Percentiles rank a stretch among this genome's conserved stretches.
Evolutionary conservation across 1,139 yeast genomes (phyloP).

Genomic region (Suhomyces ambrosiae): DNA sequence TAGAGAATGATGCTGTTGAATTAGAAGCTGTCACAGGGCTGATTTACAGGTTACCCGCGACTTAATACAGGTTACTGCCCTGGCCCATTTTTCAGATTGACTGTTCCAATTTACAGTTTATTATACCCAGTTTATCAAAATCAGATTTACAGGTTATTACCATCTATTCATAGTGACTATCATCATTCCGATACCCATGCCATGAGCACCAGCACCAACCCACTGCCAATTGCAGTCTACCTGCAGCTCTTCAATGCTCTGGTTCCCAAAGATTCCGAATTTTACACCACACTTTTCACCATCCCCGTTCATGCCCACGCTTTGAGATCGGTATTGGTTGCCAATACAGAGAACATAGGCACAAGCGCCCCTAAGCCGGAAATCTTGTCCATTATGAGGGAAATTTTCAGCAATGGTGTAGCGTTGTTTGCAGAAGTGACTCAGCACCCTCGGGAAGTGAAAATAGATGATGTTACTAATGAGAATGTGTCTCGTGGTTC

Average conservation of each 20-base stretch:
- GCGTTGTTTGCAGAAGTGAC: constrained; percentile 23
- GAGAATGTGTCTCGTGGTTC: not conserved
- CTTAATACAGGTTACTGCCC: no score
- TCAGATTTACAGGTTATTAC: not conserved
- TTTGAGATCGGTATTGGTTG: constrained; percentile 25
- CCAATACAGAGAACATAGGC: constrained; percentile 23
- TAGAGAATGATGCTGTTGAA: no score
- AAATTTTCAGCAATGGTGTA: constrained; percentile 26
- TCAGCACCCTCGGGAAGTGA: constrained; percentile 15
- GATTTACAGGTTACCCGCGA: no score
- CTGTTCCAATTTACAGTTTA: no score
- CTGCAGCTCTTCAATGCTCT: constrained; percentile 27
- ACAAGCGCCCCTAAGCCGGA: constrained; percentile 10
- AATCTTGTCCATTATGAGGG: constrained; percentile 19
- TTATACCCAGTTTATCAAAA: not conserved
- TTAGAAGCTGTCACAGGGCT: no score
- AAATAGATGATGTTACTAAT: no score
- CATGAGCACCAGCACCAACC: constrained; percentile 1
- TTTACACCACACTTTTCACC: constrained; percentile 28
- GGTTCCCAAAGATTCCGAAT: constrained; percentile 24
- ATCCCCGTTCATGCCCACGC: constrained; percentile 31
- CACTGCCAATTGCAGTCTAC: constrained; percentile 25
- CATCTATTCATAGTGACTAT: no score
- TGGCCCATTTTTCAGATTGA: no score
- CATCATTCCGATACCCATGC: not conserved